These are phyloP conservation scores for Pichia ethanolica DNA, from an alignment of 805 yeast genomes.

Conservation along the genomic window DNA sequence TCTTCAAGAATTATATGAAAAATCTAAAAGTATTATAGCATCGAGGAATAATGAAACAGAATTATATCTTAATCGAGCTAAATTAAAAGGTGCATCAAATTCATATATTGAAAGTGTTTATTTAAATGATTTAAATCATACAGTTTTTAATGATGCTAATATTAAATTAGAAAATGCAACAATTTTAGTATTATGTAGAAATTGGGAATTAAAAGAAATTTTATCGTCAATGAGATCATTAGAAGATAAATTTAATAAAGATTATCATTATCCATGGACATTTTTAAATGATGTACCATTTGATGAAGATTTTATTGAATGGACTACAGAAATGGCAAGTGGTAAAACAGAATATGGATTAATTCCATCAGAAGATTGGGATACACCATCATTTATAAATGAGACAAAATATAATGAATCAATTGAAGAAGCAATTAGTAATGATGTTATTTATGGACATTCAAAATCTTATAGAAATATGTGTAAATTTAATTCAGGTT, in stretches of 20 bases:
- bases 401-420: constrained; percentile 42
- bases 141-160: constrained; percentile 8
- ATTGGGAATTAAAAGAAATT: constrained; percentile 70
- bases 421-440: constrained; percentile 36
- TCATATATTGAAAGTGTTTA: constrained; percentile 29
- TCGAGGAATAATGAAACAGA: constrained; percentile 11
- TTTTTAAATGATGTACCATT: constrained; percentile 72
- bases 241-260: constrained; percentile 65
- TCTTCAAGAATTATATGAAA: constrained; percentile 3
- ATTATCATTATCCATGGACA: constrained; percentile 70
- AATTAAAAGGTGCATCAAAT: constrained; percentile 32
- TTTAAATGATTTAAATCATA: constrained; percentile 13
- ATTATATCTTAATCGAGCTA: constrained; percentile 11
- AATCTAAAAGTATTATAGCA: constrained; percentile 6
- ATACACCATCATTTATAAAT: constrained; percentile 67
- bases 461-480: constrained; percentile 75
- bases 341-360: constrained; percentile 63
- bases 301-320: constrained; percentile 51
- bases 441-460: constrained; percentile 55
- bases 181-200: constrained; percentile 78
- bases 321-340: constrained; percentile 53
- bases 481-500: constrained; percentile 94
- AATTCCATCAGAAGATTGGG: constrained; percentile 68
- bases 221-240: constrained; percentile 66
- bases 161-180: constrained; percentile 70